Evolutionary conservation across 805 yeast genomes (phyloP).

Genomic region (Suhomyces faveliae): DNA sequence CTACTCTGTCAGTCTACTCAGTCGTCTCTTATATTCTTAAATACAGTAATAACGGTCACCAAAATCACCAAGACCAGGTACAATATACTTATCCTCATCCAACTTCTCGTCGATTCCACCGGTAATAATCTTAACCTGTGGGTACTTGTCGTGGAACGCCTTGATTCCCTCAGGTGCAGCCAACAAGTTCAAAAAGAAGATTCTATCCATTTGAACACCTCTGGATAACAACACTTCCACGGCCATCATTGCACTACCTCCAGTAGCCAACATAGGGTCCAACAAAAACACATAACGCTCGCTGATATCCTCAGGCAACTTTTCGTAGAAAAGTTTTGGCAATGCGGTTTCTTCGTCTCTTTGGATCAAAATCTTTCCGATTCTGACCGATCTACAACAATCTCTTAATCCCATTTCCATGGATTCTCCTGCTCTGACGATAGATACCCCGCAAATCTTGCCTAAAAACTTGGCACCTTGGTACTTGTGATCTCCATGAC

Average conservation of each 20-base stretch:
- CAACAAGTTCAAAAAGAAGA: constrained; percentile 84
- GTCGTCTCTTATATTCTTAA: constrained; percentile 25
- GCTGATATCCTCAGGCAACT: constrained; percentile 88
- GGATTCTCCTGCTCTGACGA: constrained; percentile 97
- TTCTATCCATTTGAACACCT: constrained; percentile 87
- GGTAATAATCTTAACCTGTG: constrained; percentile 83
- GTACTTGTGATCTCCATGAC: constrained; percentile 72
- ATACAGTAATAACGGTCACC: constrained; percentile 97
- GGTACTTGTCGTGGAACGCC: constrained; percentile 74
- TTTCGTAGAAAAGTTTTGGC: constrained; percentile 90
- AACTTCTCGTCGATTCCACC: constrained; percentile 89
- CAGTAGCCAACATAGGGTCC: constrained; percentile 98
- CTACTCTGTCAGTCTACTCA: background rate
- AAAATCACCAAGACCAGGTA: constrained; percentile 96
- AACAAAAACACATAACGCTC: constrained; percentile 85
- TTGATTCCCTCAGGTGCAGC: constrained; percentile 94
- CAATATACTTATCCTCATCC: constrained; percentile 80
- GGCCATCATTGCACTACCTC: constrained; percentile 98
- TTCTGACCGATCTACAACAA: constrained; percentile 93
- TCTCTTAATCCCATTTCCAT: constrained; percentile 99
- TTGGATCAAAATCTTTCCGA: constrained; percentile 95
- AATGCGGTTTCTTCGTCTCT: constrained; percentile 96
- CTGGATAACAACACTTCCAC: constrained; percentile 82
- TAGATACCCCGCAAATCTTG: constrained; percentile 96
- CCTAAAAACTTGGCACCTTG: constrained; percentile 83